Conservation (phyloP, 345 rosid genomes). For the Citrus cavaleriei region DNA sequence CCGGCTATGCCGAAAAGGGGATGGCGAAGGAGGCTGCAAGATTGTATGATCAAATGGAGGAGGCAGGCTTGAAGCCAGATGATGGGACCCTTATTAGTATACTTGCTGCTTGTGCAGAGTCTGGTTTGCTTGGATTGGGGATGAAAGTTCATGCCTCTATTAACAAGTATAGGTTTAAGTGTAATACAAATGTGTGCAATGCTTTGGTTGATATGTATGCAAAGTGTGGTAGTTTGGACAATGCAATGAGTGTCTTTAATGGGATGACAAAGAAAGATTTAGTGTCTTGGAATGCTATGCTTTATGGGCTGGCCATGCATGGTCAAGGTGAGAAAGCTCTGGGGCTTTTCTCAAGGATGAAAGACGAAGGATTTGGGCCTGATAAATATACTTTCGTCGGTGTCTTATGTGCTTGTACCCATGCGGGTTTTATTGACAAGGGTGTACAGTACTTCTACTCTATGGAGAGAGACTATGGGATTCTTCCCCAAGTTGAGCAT, state of each 20-base stretch:
- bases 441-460: constrained; percentile 57
- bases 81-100: constrained; percentile 64
- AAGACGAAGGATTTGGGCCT: constrained; percentile 57
- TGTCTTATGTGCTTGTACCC: constrained; percentile 81
- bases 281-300: constrained; percentile 86
- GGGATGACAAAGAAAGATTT: constrained; percentile 54
- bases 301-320: constrained; percentile 79
- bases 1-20: constrained; percentile 80
- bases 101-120: constrained; percentile 78
- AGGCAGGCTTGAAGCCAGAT: constrained; percentile 50
- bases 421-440: constrained; percentile 68
- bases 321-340: constrained; percentile 74
- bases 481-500: constrained; percentile 74
- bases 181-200: constrained; percentile 52
- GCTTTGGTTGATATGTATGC: constrained; percentile 85
- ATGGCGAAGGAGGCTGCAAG: constrained; percentile 50
- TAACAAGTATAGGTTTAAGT: constrained; percentile 34
- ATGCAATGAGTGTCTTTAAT: constrained; percentile 57
- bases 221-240: constrained; percentile 64
- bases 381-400: constrained; percentile 68
- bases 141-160: constrained; percentile 54
- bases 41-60: constrained; percentile 59
- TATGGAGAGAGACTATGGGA: constrained; percentile 65
- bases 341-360: constrained; percentile 62
- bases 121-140: constrained; percentile 76